Evolutionary conservation across 768 basidiomycete species (phyloP).

Genomic region (Peribolospora baueri): DNA sequence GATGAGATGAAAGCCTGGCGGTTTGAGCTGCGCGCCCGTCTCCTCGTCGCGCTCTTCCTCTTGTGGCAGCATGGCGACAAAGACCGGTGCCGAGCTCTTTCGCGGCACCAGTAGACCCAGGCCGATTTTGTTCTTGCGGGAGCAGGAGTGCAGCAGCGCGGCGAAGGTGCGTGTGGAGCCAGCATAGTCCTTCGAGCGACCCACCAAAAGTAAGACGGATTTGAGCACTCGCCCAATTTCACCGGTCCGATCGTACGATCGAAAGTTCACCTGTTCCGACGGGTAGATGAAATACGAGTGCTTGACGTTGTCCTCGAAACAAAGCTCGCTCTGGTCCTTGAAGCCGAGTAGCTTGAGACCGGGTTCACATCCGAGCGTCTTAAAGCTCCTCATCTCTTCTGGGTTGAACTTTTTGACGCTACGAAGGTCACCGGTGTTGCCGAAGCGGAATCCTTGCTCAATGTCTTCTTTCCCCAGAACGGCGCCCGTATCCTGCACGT

Average conservation of each 20-base stretch:
- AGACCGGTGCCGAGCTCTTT: constrained; percentile 45
- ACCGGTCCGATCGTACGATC: background rate
- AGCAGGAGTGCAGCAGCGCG: constrained; percentile 58
- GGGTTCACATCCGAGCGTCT: constrained; percentile 60
- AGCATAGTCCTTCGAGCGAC: constrained; percentile 26
- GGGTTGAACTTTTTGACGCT: constrained; percentile 36
- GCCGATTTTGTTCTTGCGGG: constrained; percentile 56
- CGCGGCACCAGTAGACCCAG: constrained; percentile 42
- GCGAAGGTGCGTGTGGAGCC: constrained; percentile 83
- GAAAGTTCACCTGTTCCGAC: constrained; percentile 42
- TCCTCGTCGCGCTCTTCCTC: constrained; percentile 40
- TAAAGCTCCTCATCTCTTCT: no score
- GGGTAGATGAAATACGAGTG: constrained; percentile 82
- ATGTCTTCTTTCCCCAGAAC: constrained; percentile 19
- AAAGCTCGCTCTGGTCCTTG: constrained; percentile 42
- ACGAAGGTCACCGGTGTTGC: constrained; percentile 1
- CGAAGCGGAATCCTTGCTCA: constrained; percentile 21
- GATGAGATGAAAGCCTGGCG: constrained; percentile 78
- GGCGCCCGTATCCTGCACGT: constrained; percentile 16
- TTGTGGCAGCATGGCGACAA: constrained; percentile 66
- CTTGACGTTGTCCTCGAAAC: constrained; percentile 73
- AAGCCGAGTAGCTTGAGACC: constrained; percentile 84
- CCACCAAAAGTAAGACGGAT: background rate
- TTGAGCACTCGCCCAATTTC: background rate
- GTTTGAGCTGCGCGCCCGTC: constrained; percentile 44